Evolutionary conservation across 306 rosid genomes (phyloP).

Genomic region (Rosa rugosa): DNA sequence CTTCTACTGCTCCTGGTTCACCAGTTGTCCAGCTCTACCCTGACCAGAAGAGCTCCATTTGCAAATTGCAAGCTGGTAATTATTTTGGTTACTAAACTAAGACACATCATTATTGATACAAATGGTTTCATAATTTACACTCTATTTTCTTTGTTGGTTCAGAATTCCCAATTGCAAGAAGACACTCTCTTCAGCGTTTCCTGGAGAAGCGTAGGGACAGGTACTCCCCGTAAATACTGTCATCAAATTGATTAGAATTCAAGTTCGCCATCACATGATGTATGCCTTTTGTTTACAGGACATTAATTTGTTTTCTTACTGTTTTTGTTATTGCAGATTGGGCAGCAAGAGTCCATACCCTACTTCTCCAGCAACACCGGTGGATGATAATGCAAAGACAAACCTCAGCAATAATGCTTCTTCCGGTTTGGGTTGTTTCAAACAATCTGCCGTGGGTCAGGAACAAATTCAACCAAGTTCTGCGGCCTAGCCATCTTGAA

Average conservation of each 20-base stretch:
- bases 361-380: constrained; percentile 27
- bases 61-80: constrained; percentile 61
- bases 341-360: constrained; percentile 56
- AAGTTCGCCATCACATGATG: not conserved
- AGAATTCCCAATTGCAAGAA: constrained; percentile 78
- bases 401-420: constrained; percentile 20
- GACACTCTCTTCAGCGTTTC: constrained; percentile 75
- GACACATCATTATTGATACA: not conserved
- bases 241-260: not conserved
- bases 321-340: constrained; percentile 44
- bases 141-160: constrained; percentile 26
- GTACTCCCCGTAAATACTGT: constrained; percentile 24
- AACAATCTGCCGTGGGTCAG: constrained; percentile 16
- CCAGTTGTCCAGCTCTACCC: constrained; percentile 43
- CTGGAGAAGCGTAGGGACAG: constrained; percentile 74
- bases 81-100: constrained; percentile 8
- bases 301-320: not conserved
- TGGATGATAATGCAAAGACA: constrained; percentile 21
- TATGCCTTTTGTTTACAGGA: not conserved
- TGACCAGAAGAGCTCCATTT: constrained; percentile 50
- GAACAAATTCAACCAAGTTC: constrained; percentile 32
- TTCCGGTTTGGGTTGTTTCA: constrained; percentile 28
- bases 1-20: constrained; percentile 44
- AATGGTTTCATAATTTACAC: not conserved
- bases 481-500: constrained; percentile 25